Base-by-base conservation (phyloP, 2,329 filamentous ascomycete genomes). In the Eutypella sp. region DNA sequence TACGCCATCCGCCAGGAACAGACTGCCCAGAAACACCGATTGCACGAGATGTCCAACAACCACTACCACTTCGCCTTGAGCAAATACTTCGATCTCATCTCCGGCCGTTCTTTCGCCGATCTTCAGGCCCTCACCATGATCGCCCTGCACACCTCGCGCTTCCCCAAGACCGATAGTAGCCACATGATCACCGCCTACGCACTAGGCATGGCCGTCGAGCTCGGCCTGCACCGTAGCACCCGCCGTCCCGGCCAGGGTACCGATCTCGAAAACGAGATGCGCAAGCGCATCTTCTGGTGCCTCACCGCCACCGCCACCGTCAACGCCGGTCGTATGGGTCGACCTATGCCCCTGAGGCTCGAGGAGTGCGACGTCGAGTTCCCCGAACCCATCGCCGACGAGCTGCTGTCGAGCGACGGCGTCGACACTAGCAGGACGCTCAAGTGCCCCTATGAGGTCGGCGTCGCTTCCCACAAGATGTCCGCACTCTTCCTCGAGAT, bases 341-440 rank as follows among this genome's bases (percentile, higher is more conserved):
- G 84, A 15, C 89, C 89, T 1, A 87, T 93, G 77, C 80, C 84
- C 2, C 76, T 93, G 40, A 78, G 81, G 10, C 69, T 83, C 3
- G 81, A 87, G 42, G 87, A 93, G 52, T 85, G 90, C 54, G 89
- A 95, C 57, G 79, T 87, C 29, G 87, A 89, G 50, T 79, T 89
- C 40, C 89, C 88, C 1, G 76, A 87, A 47, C 69, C 81, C 5
- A 75, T 91, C 25, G 74, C 84, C 22, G 89, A 95, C 60, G 83
- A 87, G 54, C 71, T 83, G 24, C 74, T 89, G 0, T 79, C 76
- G 0, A 82, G 87, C 31, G 69, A 80, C 3, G 82, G 82, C 3
- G 69, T 85, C n/a, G 75, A 82, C 53, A 68, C 70, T 6, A 71
- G 74, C 19, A 71, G 68, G 47, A 65, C 71, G 3, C 70, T 74